Base-by-base conservation (phyloP, 257 asterid species). In the Coffea eugenioides region DNA sequence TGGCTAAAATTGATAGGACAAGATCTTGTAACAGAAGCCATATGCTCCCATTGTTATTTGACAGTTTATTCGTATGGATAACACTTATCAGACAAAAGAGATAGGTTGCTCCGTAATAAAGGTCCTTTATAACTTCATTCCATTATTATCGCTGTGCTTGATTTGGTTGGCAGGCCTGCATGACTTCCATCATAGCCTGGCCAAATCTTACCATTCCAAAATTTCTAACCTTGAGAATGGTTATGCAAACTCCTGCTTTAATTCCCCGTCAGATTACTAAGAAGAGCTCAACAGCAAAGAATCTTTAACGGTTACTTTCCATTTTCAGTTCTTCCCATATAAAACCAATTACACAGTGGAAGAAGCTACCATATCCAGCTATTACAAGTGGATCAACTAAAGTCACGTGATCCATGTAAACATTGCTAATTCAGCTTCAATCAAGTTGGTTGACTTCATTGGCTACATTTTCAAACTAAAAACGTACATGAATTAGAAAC, bases 361-460 rank as follows among this genome's bases (percentile, higher is more conserved):
- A 25, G 65, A n/a, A 49, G 77, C 7, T 73, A 18, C 14, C 61
- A 41, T 23, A n/a, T 48, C 45, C 46, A 51, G 65, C 48, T 52
- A 13, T 12, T 15, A 25, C 46, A 72, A 57, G 65, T 31, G 48
- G 61, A 73, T 25, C 31, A 25, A 3, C 51, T 12, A 31, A 9
- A 31, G 49, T 74, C 11, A 54, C 34, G 49, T 41, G 9, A 73
- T 15, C 48, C 13, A 14, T 15, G 67, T 73, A 27, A 31, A 16
- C 1, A 73, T 43, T 43, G 72, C 52, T 79, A 43, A 56, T 57
- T 48, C 56, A 16, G 71, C 73, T 27, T 34, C 82, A 79, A 79
- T 54, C n/a, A 52, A 69, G 14, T 77, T 43, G 56, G 57, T 51
- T 69, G 56, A 21, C 45, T 52, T 57, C 15, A 51, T 21, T 25